Base-by-base conservation (phyloP, 2,329 filamentous ascomycete species). In the Ceratocystis alfenasii region DNA sequence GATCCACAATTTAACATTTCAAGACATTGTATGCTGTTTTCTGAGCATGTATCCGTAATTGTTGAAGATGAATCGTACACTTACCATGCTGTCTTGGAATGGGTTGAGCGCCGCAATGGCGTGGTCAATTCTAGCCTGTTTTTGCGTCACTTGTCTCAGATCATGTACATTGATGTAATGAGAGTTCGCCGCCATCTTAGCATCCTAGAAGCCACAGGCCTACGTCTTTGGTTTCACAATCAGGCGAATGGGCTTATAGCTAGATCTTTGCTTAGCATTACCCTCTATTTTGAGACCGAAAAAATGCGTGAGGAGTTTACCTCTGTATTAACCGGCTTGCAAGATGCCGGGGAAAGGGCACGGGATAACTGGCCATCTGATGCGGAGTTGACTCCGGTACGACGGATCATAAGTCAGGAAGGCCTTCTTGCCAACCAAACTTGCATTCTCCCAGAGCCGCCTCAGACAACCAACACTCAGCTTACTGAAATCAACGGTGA, bases 151-250 rank as follows among this genome's bases (percentile, higher is more conserved):
- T 7, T 55, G 3, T 61, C 41, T 28, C 63, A 60, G 5, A 65
- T 67, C 36, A 67, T 67, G n/a, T 61, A 67, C 12, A 55, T 67
- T 22, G 59, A 67, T 46, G 36, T 59, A 12, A 10, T 20, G 41
- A 46, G 28, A 28, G 59, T 63, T 20, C 22, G 44, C 17, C 55
- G 53, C 8, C 15, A 25, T 22, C n/a, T 25, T 10, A 45, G 61
- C 22, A 5, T 36, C 20, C 12, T 28, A 3, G 44, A 25, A 22
- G 41, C 60, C n/a, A 17, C 28, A 2, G 55, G 46, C 15, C 53
- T 61, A 3, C 53, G 57, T 5, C 7, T 65, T 7, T 60, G 44
- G 53, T 67, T 61, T 45, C 65, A 46, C n/a, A 41, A 46, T n/a
- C 44, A 50, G n/a, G 45, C 50, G 1, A 53, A 46, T 36, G 33